Evolutionary conservation across 345 rosid genomes (phyloP).

Genomic region (Hirschfeldia incana): DNA sequence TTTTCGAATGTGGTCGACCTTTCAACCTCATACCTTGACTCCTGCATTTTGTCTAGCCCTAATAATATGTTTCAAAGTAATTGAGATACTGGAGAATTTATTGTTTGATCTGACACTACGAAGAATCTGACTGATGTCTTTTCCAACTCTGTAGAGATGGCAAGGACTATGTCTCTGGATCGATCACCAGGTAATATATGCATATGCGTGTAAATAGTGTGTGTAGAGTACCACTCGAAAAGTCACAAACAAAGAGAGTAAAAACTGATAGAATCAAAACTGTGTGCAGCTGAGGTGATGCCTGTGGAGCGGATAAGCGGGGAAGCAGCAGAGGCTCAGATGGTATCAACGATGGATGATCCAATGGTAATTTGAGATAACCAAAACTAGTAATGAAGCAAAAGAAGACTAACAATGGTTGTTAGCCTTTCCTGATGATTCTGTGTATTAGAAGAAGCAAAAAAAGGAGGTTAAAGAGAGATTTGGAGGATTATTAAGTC

Average conservation of each 20-base stretch:
- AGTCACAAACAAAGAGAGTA: background rate
- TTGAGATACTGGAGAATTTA: background rate
- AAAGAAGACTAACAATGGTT: constrained; percentile 28
- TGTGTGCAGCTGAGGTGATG: constrained; percentile 55
- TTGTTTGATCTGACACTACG: background rate
- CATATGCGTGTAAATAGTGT: background rate
- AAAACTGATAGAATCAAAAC: background rate
- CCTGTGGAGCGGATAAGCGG: constrained; percentile 46
- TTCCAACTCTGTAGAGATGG: constrained; percentile 37
- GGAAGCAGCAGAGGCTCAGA: constrained; percentile 56
- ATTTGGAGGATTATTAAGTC: constrained; percentile 22
- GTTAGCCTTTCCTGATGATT: constrained; percentile 37
- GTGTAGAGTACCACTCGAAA: no score
- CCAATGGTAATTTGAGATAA: constrained; percentile 63
- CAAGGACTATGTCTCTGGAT: constrained; percentile 43
- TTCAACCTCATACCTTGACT: no score
- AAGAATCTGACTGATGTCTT: constrained; percentile 28
- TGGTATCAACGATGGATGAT: constrained; percentile 68
- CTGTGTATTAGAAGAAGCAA: constrained; percentile 37
- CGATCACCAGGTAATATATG: constrained; percentile 31
- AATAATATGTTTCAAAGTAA: no score
- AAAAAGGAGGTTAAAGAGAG: background rate
- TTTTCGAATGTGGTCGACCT: no score
- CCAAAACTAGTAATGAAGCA: constrained; percentile 9
- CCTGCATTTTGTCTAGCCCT: no score